Evolutionary conservation across 2,329 filamentous ascomycete genomes (phyloP).

Genomic region (Xylariaceae sp.): DNA sequence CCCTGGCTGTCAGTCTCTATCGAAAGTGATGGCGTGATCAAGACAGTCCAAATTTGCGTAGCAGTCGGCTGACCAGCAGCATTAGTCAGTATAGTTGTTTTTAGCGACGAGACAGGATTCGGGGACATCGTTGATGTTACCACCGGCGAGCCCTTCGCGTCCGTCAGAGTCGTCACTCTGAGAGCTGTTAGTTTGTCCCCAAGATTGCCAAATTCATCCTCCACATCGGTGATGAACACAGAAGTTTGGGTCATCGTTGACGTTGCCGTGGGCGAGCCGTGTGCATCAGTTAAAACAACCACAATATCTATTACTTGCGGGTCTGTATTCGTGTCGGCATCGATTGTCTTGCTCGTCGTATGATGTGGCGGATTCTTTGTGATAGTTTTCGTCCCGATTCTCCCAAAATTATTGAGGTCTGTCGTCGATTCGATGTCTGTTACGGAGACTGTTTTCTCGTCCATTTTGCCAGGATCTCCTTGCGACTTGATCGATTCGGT

Average conservation of each 20-base stretch:
- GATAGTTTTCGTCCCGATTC: constrained; percentile 1
- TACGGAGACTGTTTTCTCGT: neutral
- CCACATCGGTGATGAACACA: too few species aligned
- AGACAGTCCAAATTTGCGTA: constrained; percentile 28
- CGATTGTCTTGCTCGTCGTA: neutral
- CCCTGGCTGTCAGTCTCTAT: constrained; percentile 29
- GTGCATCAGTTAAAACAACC: too few species aligned
- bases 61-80: constrained; percentile 28
- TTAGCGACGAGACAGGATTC: neutral
- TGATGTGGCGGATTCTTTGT: neutral
- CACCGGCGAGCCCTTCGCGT: neutral
- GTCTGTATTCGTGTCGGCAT: too few species aligned
- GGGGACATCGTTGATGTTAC: neutral
- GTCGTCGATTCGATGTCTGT: neutral
- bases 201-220: too few species aligned
- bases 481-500: too few species aligned
- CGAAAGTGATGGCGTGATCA: constrained; percentile 26
- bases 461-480: too few species aligned
- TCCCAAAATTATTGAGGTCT: too few species aligned
- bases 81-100: constrained; percentile 19
- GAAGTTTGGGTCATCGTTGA: too few species aligned
- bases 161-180: neutral
- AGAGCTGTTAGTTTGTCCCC: too few species aligned
- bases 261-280: too few species aligned
- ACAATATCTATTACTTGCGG: too few species aligned